Evolutionary conservation across 139 green algal genomes (phyloP).

Genomic region (Chlorella sp.): DNA sequence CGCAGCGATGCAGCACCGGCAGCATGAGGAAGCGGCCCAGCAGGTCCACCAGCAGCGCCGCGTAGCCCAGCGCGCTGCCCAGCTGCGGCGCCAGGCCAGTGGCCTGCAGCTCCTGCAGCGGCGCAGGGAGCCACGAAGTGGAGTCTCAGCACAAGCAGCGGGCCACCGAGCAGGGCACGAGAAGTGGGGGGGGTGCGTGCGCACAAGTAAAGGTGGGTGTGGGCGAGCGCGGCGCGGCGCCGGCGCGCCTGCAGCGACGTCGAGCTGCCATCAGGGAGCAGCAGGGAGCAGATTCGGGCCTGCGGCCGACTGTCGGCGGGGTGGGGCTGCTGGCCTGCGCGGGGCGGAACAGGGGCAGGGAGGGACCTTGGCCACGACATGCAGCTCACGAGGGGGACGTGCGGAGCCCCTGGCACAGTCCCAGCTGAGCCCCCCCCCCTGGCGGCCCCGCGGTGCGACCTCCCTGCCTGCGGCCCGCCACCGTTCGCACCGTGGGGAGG

Average conservation of each 20-base stretch:
- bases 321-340: not conserved
- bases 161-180: too few relatives aligned
- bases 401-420: too few relatives aligned
- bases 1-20: constrained; percentile 62
- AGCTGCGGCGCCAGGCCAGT: constrained; percentile 35
- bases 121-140: too few relatives aligned
- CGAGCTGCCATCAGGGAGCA: constrained; percentile 29
- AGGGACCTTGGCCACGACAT: too few relatives aligned
- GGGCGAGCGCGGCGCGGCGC: too few relatives aligned
- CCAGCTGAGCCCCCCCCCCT: too few relatives aligned
- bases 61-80: constrained; percentile 64
- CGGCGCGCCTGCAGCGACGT: too few relatives aligned
- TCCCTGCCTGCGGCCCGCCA: not conserved
- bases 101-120: constrained; percentile 19
- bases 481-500: constrained; percentile 20
- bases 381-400: too few relatives aligned
- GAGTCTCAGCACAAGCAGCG: too few relatives aligned
- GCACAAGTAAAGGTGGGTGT: too few relatives aligned
- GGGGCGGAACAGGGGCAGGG: not conserved
- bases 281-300: constrained; percentile 46
- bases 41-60: constrained; percentile 63
- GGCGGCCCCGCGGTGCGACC: not conserved
- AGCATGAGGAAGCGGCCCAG: constrained; percentile 58
- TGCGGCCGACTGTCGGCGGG: not conserved
- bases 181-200: too few relatives aligned